Evolutionary conservation across 202 grass and related monocot genomes (phyloP), one percentile per base, ranked within the genome.

Genomic region (Panicum hallii): DNA sequence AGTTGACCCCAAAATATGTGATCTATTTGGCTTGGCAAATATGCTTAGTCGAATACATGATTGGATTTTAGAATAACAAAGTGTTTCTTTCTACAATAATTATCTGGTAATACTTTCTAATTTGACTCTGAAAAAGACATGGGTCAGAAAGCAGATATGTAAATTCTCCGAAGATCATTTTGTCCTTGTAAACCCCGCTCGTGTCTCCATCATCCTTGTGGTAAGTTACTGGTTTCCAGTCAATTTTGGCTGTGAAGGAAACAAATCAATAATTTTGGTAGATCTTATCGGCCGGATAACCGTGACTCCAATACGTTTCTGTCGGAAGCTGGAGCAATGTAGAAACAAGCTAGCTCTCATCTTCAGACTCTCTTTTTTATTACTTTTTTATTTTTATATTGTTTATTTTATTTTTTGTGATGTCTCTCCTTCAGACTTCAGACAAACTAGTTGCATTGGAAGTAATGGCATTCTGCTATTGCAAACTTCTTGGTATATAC

Each of bases 401-500:
- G 3, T 32, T 3, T 32, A 32, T 32, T 32, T 32, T 32, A 2
- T 3, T 32, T 32, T 32, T 3, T 32, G 3, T 4, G 36, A 38
- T 38, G 36, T 38, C 36, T 38, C 4, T 2, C 3, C 36, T 49
- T 49, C 11, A 9, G 47, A 49, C 11, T 73, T 73, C 62, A 67
- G 79, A 74, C 72, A 86, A 90, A 72, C n/a, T 16, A 61, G 47
- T 44, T 67, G 32, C 74, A 74, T 90, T 68, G 83, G 32, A 82
- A 74, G 22, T 40, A 65, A 86, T 66, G 79, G 17, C 42, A 50
- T 50, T 78, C 67, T 83, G 22, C 49, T 61, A 13, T 61, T 69
- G 79, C 66, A 15, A 83, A 22, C 61, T 79, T 83, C 1, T 53
- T 87, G 34, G 50, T 60, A 57, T 86, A 75, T 45, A 14, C 52